Conservation (phyloP, 2,329 filamentous ascomycete species). For the Talaromyces sp. region DNA sequence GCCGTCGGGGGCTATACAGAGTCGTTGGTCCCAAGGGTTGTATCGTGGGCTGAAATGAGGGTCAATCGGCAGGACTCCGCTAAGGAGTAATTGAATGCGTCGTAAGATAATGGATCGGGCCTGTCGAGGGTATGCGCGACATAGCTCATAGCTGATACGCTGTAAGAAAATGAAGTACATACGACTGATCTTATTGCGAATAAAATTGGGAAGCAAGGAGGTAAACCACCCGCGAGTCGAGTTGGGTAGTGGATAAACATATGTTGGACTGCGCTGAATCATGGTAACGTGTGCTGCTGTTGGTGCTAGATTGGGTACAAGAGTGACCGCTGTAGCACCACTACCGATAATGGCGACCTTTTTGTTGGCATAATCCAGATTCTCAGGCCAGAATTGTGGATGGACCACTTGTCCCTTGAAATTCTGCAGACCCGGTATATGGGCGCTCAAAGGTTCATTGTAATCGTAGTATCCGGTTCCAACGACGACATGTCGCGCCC, state of each 20-base stretch:
- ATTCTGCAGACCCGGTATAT: slow-evolving; percentile 61
- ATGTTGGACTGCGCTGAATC: slow-evolving; percentile 73
- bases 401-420: slow-evolving; percentile 63
- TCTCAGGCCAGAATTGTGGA: slow-evolving; percentile 71
- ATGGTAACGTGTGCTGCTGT: slow-evolving; percentile 66
- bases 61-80: slow-evolving; percentile 50
- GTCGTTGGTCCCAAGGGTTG: slow-evolving; percentile 66
- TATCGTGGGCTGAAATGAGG: slow-evolving; percentile 62
- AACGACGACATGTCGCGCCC: slow-evolving; percentile 50
- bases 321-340: slow-evolving; percentile 73
- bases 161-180: slow-evolving; percentile 48
- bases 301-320: slow-evolving; percentile 64
- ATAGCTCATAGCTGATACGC: slow-evolving; percentile 50
- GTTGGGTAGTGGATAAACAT: slow-evolving; percentile 55
- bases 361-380: slow-evolving; percentile 61
- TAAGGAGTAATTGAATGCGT: slow-evolving; percentile 48
- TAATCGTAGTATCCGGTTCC: slow-evolving; percentile 73
- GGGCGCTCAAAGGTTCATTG: slow-evolving; percentile 53
- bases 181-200: slow-evolving; percentile 25
- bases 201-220: slow-evolving; percentile 35
- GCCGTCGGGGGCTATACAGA: slow-evolving; percentile 63
- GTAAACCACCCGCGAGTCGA: slow-evolving; percentile 30
- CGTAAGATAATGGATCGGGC: slow-evolving; percentile 47
- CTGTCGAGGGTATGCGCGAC: slow-evolving; percentile 49
- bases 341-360: slow-evolving; percentile 68